phyloP scores from a whole-genome alignment of 2,329 filamentous ascomycete genomes.

The Colletotrichum coccodes region DNA sequence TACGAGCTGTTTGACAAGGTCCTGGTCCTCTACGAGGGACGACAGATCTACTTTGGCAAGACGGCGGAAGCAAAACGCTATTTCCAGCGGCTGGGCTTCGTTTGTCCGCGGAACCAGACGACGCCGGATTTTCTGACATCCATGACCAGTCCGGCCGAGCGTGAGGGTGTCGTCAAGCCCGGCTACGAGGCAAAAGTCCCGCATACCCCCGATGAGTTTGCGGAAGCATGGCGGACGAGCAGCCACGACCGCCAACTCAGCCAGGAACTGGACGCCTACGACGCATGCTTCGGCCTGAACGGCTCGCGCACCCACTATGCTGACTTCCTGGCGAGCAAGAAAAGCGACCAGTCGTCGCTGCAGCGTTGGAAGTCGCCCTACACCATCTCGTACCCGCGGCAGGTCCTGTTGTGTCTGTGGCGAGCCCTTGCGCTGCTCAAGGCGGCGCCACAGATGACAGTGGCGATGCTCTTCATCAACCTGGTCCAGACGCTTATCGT shows the following conservation, averaged over 20 bases:
- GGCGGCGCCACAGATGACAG: conserved; percentile 34
- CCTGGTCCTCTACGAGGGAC: conserved; percentile 73
- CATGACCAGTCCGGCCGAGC: conserved; percentile 53
- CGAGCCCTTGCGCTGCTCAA: conserved; percentile 33
- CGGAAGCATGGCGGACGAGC: conserved; percentile 44
- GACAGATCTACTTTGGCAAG: conserved; percentile 63
- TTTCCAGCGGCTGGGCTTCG: conserved; percentile 60
- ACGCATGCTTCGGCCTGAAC: not conserved
- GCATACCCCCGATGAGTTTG: conserved; percentile 50
- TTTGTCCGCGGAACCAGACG: conserved; percentile 63
- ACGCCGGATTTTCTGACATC: conserved; percentile 77
- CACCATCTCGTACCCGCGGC: conserved; percentile 36
- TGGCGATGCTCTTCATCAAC: conserved; percentile 40
- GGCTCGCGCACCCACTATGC: conserved; percentile 18
- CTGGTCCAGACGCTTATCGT: conserved; percentile 73
- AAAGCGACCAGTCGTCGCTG: conserved; percentile 15
- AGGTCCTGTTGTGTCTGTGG: conserved; percentile 36
- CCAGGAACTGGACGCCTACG: conserved; percentile 13
- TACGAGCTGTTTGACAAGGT: conserved; percentile 72
- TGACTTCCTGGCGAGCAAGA: conserved; percentile 19
- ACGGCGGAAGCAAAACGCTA: conserved; percentile 38
- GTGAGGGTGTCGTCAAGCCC: conserved; percentile 45
- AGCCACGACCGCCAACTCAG: not conserved
- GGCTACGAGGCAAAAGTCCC: conserved; percentile 47
- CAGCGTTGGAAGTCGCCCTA: conserved; percentile 34